Percentiles rank a stretch among this genome's conserved stretches.
Evolutionary conservation across 2,329 filamentous ascomycete species (phyloP).

Genomic region (Bipolaris cookei): DNA sequence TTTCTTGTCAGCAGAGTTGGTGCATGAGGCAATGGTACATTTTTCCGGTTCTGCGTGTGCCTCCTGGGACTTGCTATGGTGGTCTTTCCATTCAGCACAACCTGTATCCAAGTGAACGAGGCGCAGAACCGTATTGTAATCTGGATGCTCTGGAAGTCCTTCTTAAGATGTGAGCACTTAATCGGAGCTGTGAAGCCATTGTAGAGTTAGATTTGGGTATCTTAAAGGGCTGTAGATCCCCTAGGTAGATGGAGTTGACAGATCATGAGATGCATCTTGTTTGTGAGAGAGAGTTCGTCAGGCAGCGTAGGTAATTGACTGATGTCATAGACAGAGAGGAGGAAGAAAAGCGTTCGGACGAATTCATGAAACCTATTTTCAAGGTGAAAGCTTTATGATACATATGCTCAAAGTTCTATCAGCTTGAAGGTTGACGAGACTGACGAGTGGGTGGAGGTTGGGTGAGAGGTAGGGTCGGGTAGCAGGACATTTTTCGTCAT

Average conservation of each 20-base stretch:
- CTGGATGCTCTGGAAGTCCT: conserved; percentile 74
- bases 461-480: too few relatives aligned
- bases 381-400: too few relatives aligned
- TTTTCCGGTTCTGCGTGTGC: conserved; percentile 56
- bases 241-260: conserved; percentile 89
- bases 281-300: conserved; percentile 65
- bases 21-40: conserved; percentile 51
- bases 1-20: conserved; percentile 52
- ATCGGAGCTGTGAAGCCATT: conserved; percentile 96
- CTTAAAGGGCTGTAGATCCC: conserved; percentile 81
- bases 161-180: conserved; percentile 92
- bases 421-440: too few relatives aligned
- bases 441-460: too few relatives aligned
- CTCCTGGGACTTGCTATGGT: conserved; percentile 71
- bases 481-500: too few relatives aligned
- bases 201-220: conserved; percentile 89
- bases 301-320: conserved; percentile 72
- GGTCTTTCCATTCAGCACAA: conserved; percentile 77
- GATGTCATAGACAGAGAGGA: conserved; percentile 90
- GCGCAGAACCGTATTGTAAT: conserved; percentile 83
- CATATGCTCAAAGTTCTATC: too few relatives aligned
- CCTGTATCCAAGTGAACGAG: conserved; percentile 87
- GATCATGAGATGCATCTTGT: conserved; percentile 81
- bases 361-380: too few relatives aligned
- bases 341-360: too few relatives aligned